Evolutionary conservation across 306 rosid genomes (phyloP), one percentile per base, ranked within the genome.

Genomic region (Canavalia ensiformis): DNA sequence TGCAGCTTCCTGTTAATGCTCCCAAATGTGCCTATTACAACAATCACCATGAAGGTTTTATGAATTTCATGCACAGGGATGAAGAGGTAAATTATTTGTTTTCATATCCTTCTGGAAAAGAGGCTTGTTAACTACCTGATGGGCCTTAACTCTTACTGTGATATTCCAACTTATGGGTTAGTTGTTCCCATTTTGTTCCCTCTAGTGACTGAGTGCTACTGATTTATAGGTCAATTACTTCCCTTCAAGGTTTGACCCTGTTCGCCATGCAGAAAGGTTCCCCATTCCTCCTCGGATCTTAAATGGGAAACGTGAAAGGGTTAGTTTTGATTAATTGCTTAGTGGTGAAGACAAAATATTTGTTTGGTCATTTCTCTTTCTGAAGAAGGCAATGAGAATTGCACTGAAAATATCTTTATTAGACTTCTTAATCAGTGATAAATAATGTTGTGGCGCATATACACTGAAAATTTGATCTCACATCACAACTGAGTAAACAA

Each of bases 31-130:
- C 94, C 57, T 93, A 91, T 84, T 95, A 91, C 88, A 94, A 91
- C 89, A 91, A 91, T 74, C 98, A 94, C 88, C 89, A 94, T 55
- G 94, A 91, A 0, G 97, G 98, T 82, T 77, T 89, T 83, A 94
- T 94, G 97, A 94, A 94, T 84, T 90, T 89, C 88, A 91, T 91
- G 91, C 95, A 91, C 87, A 90, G 97, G 81, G 94, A 94, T 64
- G 98, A 91, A 82, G 98, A 91, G 98, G 85, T 84, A 35, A 77
- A 42, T 51, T 72, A 8, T 55, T 41, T 7, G 47, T 8, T n/a
- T 33, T 46, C 7, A n/a, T 29, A 35, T 46, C 42, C 13, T 68
- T 78, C 50, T 49, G 9, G 34, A 62, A 60, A 59, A 25, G 71
- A 50, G 3, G 11, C 4, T 8, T 37, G 37, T 62, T 25, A 76